These are phyloP conservation scores for Pezizomycotina sp. DNA, from an alignment of 2,329 filamentous ascomycete species.

Conservation along the genomic window DNA sequence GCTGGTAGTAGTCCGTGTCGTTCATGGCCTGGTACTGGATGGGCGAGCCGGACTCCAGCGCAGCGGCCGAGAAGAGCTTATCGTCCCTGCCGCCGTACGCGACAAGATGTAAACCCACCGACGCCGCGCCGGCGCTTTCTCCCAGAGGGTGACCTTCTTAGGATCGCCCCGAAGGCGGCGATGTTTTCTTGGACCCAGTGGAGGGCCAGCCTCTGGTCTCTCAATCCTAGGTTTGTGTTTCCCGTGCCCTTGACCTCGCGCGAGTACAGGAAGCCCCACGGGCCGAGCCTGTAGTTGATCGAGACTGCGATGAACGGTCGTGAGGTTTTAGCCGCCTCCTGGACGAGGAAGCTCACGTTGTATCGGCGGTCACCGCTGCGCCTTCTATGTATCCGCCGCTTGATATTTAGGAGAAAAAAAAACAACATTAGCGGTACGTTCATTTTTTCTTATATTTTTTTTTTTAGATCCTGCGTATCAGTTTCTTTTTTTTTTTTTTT, in stretches of 20 bases:
- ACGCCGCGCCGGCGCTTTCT: slow-evolving; percentile 40
- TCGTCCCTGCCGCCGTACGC: slow-evolving; percentile 41
- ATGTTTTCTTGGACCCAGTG: slow-evolving; percentile 47
- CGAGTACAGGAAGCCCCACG: slow-evolving; percentile 39
- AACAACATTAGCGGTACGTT: too few species aligned
- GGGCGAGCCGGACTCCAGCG: slow-evolving; percentile 35
- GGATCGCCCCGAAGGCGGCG: slow-evolving; percentile 44
- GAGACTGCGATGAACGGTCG: slow-evolving; percentile 40
- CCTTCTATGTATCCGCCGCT: slow-evolving; percentile 40
- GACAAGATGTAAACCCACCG: slow-evolving; percentile 36
- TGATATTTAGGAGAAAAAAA: slow-evolving; percentile 51
- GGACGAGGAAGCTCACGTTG: slow-evolving; percentile 45
- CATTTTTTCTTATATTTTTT: too few species aligned
- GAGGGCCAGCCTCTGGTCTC: slow-evolving; percentile 44
- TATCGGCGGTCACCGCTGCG: slow-evolving; percentile 40
- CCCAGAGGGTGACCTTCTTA: slow-evolving; percentile 44
- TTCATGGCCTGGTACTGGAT: slow-evolving; percentile 42
- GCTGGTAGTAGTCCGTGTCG: slow-evolving; percentile 43
- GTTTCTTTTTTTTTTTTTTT: too few species aligned
- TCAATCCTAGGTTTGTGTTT: slow-evolving; percentile 44
- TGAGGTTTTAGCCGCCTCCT: slow-evolving; percentile 36
- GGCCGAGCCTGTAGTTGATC: slow-evolving; percentile 38
- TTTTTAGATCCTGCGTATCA: too few species aligned
- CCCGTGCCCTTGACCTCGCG: slow-evolving; percentile 32
- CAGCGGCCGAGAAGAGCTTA: slow-evolving; percentile 38